These are phyloP conservation scores for Amanita pallidorosea DNA, from an alignment of 768 basidiomycete species.

Conservation along the genomic window DNA sequence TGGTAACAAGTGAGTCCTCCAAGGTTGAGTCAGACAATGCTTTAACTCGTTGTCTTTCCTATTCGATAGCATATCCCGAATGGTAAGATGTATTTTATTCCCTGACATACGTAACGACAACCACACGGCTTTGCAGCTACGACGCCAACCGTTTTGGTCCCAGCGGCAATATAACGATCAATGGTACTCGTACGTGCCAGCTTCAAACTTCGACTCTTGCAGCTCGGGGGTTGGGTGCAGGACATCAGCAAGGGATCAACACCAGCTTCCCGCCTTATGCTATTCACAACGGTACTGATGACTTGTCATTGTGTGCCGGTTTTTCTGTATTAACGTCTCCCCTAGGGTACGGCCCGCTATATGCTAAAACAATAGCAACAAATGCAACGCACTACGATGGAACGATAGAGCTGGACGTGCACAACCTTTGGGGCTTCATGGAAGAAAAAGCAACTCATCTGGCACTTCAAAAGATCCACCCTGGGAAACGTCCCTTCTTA, in stretches of 20 bases:
- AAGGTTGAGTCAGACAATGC: neutral
- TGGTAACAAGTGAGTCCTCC: slow-evolving; percentile 21
- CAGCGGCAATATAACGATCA: slow-evolving; percentile 67
- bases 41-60: slow-evolving; percentile 5
- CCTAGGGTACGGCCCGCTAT: slow-evolving; percentile 42
- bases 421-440: slow-evolving; percentile 66
- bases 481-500: slow-evolving; percentile 58
- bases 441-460: slow-evolving; percentile 57
- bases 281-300: slow-evolving; percentile 53
- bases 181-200: slow-evolving; percentile 47
- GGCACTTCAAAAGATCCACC: slow-evolving; percentile 40
- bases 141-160: slow-evolving; percentile 49
- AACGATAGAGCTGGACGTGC: slow-evolving; percentile 51
- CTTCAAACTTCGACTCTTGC: slow-evolving; percentile 13
- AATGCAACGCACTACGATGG: slow-evolving; percentile 64
- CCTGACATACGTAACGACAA: neutral
- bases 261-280: slow-evolving; percentile 54
- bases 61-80: slow-evolving; percentile 46
- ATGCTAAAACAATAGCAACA: slow-evolving; percentile 46
- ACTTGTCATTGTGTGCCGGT: slow-evolving; percentile 1
- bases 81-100: slow-evolving; percentile 28
- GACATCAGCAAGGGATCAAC: slow-evolving; percentile 32
- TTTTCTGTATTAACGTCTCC: slow-evolving; percentile 1
- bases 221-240: slow-evolving; percentile 41
- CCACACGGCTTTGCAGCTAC: slow-evolving; percentile 32